Evolutionary conservation across 2,329 filamentous ascomycete species (phyloP).

Genomic region (Sporothrix brasiliensis): DNA sequence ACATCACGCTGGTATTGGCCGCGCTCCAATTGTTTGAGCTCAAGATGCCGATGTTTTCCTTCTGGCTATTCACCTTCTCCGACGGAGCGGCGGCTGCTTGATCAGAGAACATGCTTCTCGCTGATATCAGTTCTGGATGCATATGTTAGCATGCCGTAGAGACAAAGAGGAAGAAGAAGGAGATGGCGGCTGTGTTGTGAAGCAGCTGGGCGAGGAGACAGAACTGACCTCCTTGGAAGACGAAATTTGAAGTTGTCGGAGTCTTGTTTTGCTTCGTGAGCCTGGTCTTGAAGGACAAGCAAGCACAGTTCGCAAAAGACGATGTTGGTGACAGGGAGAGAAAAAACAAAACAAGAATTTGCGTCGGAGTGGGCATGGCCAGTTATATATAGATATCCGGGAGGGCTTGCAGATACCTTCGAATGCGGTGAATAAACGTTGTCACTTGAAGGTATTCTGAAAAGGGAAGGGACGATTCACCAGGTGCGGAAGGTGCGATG

Average conservation of each 20-base stretch:
- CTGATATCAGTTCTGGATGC: background rate
- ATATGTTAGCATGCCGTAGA: background rate
- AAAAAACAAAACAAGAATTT: background rate
- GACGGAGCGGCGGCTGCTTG: background rate
- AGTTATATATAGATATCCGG: background rate
- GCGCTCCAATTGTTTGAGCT: background rate
- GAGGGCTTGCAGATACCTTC: background rate
- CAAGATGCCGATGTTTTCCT: background rate
- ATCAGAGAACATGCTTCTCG: background rate
- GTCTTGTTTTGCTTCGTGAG: too few species aligned
- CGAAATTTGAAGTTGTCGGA: too few species aligned
- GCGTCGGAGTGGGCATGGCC: background rate
- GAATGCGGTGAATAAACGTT: background rate
- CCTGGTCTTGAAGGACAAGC: background rate
- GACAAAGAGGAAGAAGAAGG: background rate
- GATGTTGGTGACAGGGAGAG: constrained; percentile 5
- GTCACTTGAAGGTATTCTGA: background rate
- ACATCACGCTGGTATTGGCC: background rate
- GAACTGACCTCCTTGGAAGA: background rate
- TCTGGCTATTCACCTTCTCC: background rate
- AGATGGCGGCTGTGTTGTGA: background rate
- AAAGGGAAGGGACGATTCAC: background rate
- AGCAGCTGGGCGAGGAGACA: background rate
- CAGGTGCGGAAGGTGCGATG: background rate
- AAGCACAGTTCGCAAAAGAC: background rate